Percentiles rank a stretch among this genome's conserved stretches.
Conservation (phyloP, 768 basidiomycete genomes). For the Mycena sanguinolenta region DNA sequence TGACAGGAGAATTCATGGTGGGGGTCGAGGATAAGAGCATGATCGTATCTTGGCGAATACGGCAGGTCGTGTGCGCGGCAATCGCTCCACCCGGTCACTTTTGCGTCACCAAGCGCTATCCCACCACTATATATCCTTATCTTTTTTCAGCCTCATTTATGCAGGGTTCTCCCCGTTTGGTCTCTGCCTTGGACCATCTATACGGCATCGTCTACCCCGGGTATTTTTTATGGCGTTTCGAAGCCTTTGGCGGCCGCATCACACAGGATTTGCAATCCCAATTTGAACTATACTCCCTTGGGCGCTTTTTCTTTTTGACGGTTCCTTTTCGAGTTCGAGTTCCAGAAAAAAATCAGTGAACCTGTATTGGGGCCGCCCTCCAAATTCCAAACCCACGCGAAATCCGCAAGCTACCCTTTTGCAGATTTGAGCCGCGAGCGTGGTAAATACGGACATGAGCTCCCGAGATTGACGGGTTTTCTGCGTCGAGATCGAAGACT, state of each 20-base stretch:
- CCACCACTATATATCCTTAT: too few relatives aligned
- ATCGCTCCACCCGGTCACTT: background rate
- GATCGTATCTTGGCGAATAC: background rate
- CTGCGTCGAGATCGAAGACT: background rate
- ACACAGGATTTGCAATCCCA: too few relatives aligned
- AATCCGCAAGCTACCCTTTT: conserved; percentile 6
- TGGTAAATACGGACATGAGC: conserved; percentile 10
- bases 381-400: background rate
- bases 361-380: too few relatives aligned
- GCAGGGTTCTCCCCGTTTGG: conserved; percentile 28
- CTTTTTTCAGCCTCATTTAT: background rate
- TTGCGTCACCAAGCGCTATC: background rate
- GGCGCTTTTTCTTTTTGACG: too few relatives aligned
- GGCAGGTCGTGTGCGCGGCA: conserved; percentile 11
- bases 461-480: conserved; percentile 9
- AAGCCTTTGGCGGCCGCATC: too few relatives aligned
- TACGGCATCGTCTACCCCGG: background rate
- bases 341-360: background rate
- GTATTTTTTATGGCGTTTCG: too few relatives aligned
- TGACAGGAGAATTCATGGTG: conserved; percentile 26
- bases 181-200: background rate
- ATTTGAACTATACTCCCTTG: too few relatives aligned
- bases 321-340: background rate
- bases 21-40: conserved; percentile 6
- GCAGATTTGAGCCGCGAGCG: conserved; percentile 2